phyloP scores from a whole-genome alignment of 495 filamentous ascomycete species.

The Aspergillus saccharolyticus region DNA sequence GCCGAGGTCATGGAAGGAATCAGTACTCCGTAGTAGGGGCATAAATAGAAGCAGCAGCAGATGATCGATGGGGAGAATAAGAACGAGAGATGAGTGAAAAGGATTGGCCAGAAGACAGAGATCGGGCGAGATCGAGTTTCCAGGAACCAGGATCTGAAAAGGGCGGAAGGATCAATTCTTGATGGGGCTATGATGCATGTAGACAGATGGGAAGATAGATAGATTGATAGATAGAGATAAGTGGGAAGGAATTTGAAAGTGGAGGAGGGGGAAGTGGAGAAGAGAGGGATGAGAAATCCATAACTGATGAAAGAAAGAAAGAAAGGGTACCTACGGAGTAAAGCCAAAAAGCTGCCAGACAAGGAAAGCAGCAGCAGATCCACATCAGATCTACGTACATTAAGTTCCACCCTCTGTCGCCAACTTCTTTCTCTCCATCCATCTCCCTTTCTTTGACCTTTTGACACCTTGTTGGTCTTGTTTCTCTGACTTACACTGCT shows the following conservation, averaged over 20 bases:
- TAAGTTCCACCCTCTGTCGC: neutral
- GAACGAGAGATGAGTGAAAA: neutral
- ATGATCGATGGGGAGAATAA: neutral
- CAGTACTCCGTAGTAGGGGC: neutral
- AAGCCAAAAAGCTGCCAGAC: too few species aligned
- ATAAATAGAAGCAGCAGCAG: neutral
- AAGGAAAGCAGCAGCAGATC: neutral
- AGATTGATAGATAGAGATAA: neutral
- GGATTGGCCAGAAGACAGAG: neutral
- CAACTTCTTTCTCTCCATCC: neutral
- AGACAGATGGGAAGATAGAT: neutral
- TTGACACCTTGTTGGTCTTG: too few species aligned
- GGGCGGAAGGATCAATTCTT: neutral
- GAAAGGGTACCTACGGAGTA: neutral
- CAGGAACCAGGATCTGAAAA: neutral
- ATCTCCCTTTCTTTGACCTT: neutral
- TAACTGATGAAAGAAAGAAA: neutral
- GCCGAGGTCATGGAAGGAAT: neutral
- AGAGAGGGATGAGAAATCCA: too few species aligned
- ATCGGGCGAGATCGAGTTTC: neutral
- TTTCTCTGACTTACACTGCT: too few species aligned
- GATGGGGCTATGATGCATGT: neutral
- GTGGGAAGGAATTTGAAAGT: neutral
- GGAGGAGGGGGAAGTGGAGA: neutral
- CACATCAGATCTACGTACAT: conserved; percentile 7